A percentile compares a stretch with the other conserved stretches of the same genome.
These are phyloP conservation scores for Verticillium isaacii DNA, from an alignment of 2,329 filamentous ascomycete genomes.

Conservation along the genomic window DNA sequence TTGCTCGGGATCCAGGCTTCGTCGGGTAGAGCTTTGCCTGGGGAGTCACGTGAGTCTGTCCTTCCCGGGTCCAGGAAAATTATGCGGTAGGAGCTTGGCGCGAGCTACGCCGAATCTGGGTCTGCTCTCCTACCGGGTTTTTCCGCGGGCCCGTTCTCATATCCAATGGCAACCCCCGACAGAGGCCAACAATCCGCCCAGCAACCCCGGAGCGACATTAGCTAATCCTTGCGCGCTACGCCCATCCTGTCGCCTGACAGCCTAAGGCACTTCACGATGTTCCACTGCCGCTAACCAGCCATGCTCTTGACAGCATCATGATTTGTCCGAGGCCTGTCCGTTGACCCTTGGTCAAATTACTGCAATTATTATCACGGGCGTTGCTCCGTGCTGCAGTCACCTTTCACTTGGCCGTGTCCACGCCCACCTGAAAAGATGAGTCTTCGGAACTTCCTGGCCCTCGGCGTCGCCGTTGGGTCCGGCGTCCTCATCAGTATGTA, in stretches of 20 bases:
- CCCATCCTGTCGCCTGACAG: background rate
- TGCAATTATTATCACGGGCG: background rate
- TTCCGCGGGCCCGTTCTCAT: background rate
- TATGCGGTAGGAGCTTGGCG: conserved; percentile 1
- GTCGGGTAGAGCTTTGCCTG: conserved; percentile 38
- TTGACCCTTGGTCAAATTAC: background rate
- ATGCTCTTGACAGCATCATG: background rate
- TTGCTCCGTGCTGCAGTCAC: background rate
- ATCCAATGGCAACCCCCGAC: background rate
- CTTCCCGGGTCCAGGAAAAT: conserved; percentile 2
- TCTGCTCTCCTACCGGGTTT: background rate
- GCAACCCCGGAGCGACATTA: background rate
- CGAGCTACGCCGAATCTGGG: background rate
- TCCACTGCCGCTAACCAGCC: background rate
- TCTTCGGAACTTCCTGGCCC: background rate
- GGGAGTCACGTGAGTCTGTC: conserved; percentile 28
- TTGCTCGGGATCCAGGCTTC: conserved; percentile 38
- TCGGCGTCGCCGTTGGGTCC: background rate
- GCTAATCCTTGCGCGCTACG: background rate
- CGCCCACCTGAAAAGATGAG: background rate
- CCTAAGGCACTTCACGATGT: background rate
- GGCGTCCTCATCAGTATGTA: background rate
- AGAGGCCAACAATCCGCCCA: background rate
- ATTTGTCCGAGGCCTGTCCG: background rate
- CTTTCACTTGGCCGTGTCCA: background rate